Base-by-base conservation (phyloP, 2,329 filamentous ascomycete species). In the Ophiocordyceps polyrhachis-furcata region DNA sequence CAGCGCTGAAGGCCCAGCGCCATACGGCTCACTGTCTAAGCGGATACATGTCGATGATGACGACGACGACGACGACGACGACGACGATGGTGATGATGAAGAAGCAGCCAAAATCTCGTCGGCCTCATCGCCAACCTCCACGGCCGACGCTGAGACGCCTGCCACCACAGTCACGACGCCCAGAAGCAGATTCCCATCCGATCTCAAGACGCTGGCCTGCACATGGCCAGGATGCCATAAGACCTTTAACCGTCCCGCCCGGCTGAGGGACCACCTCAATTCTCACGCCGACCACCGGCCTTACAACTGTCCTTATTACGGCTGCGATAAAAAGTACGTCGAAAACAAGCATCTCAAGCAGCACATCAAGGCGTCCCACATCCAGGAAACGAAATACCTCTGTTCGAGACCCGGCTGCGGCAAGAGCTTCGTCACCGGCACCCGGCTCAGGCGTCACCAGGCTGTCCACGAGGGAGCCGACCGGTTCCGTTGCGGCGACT, bases 251-350 rank as follows among this genome's bases (percentile, higher is more conserved):
- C 79, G 89, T 3, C 87, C 86, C 1, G 82, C 82, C 31, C 77
- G 85, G 25, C 70, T 95, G 4, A 71, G 81, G 48, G 79, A 84
- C 47, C 89, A 96, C 56, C 64, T 89, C 21, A 74, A 86, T 50
- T 87, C 83, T 1, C 89, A 96, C 60, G 89, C 77, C 44, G 86
- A 89, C 52, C 83, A 89, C 52, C 77, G 88, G 1, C 79, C 86
- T 0, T 93, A 83, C 60, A 69, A 70, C 37, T 96, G 89, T 56
- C 66, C 70, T 2, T 72, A 81, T 49, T 64, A 70, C 6, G 78
- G 64, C 40, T 96, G 89, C 57, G 74, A 76, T 54, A 95, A 94
- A 65, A 74, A 79, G 40, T 96, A 93, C 58, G 74, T 86, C 14
- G 83, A 91, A 49, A 76, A 85, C 51, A 89, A 89, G 53, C 87